Conservation (phyloP, 495 filamentous ascomycete species). For the Opeltia flavorubescens region DNA sequence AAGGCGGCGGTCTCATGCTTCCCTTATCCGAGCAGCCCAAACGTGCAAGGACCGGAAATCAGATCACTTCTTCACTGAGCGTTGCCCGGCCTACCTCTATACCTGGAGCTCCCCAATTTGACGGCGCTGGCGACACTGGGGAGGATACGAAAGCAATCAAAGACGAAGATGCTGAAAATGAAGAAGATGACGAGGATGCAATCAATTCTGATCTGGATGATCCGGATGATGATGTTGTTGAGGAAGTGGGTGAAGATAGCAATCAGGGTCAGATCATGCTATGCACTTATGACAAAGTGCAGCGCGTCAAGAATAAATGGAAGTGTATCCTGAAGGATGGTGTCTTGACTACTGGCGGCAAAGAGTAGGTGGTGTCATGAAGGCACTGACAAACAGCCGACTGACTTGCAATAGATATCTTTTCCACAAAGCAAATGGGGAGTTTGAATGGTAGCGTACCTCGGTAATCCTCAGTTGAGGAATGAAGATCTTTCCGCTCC, state of each 20-base stretch:
- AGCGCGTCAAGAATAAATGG: conserved; percentile 99
- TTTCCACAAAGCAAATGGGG: conserved; percentile 92
- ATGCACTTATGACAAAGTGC: conserved; percentile 98
- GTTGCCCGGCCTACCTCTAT: background rate
- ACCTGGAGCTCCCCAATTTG: conserved; percentile 41
- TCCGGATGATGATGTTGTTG: conserved; percentile 66
- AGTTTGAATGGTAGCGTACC: conserved; percentile 78
- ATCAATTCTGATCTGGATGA: conserved; percentile 99
- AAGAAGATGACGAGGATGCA: conserved; percentile 70
- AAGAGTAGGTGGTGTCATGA: conserved; percentile 46
- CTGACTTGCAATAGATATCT: conserved; percentile 50
- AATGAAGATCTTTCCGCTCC: background rate
- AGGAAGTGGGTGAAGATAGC: conserved; percentile 72
- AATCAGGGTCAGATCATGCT: conserved; percentile 73
- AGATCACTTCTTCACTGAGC: conserved; percentile 5
- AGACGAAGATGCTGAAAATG: conserved; percentile 36
- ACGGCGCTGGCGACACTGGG: conserved; percentile 42
- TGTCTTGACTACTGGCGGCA: conserved; percentile 76
- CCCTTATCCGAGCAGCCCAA: conserved; percentile 34
- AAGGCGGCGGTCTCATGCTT: conserved; percentile 72
- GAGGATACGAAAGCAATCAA: conserved; percentile 36
- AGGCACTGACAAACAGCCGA: background rate
- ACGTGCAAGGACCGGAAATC: conserved; percentile 13
- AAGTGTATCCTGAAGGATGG: conserved; percentile 98
- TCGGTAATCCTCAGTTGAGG: too few species aligned